Conservation (phyloP, 371 early-diverging fungal genomes). For the Syncephalis plumigaleata region DNA sequence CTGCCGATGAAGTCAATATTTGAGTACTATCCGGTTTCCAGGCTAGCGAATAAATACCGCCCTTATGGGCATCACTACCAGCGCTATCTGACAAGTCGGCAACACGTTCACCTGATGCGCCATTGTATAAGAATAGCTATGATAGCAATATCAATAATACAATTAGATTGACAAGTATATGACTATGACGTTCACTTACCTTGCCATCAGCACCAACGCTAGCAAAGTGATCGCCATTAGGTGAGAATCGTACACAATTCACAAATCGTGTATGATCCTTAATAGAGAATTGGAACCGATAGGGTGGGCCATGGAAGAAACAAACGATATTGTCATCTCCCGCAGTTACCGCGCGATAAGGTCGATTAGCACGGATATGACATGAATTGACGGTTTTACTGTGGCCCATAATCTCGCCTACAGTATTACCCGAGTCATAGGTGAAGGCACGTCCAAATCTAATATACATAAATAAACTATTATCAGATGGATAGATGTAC, state of each 20-base stretch:
- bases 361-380: constrained; percentile 63
- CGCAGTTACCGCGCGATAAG: constrained; percentile 83
- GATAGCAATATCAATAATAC: not conserved
- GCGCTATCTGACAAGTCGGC: constrained; percentile 33
- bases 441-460: constrained; percentile 80
- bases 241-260: constrained; percentile 72
- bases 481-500: too few species aligned
- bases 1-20: constrained; percentile 71
- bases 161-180: not conserved
- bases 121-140: constrained; percentile 81
- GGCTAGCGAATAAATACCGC: constrained; percentile 64
- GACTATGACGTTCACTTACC: constrained; percentile 17
- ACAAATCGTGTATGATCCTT: constrained; percentile 78
- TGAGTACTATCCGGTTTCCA: constrained; percentile 75
- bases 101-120: constrained; percentile 67
- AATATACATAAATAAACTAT: not conserved
- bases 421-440: constrained; percentile 78
- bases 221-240: constrained; percentile 65
- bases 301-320: constrained; percentile 86
- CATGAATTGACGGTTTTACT: constrained; percentile 73
- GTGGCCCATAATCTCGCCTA: constrained; percentile 86
- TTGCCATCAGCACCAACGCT: constrained; percentile 80
- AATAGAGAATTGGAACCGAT: constrained; percentile 52
- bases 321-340: constrained; percentile 83
- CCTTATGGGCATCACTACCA: constrained; percentile 42